Conservation (phyloP, 306 rosid genomes). For the Cucumis sativus region Cucumber_9930_V3 NC_026657.2:30042001-30042500, state of each 20-base stretch:
- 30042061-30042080: too few relatives aligned
- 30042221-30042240: neutral
- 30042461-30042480: neutral
- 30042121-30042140: neutral
- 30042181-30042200: neutral
- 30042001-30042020: too few relatives aligned
- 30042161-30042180: neutral
- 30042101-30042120: neutral
- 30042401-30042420: constrained; percentile 1
- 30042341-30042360: neutral
- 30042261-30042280: neutral
- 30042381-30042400: constrained; percentile 24
- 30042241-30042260: neutral
- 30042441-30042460: constrained; percentile 35
- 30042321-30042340: too few relatives aligned
- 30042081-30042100: too few relatives aligned
- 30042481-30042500: too few relatives aligned
- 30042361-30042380: neutral
- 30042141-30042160: neutral
- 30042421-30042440: constrained; percentile 19
- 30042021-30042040: too few relatives aligned
- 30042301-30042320: neutral
- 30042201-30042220: neutral
- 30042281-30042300: neutral
- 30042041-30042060: too few relatives aligned